These are phyloP conservation scores for Starmerella ratchasimensis DNA, from an alignment of 805 yeast genomes.

Conservation along the genomic window DNA sequence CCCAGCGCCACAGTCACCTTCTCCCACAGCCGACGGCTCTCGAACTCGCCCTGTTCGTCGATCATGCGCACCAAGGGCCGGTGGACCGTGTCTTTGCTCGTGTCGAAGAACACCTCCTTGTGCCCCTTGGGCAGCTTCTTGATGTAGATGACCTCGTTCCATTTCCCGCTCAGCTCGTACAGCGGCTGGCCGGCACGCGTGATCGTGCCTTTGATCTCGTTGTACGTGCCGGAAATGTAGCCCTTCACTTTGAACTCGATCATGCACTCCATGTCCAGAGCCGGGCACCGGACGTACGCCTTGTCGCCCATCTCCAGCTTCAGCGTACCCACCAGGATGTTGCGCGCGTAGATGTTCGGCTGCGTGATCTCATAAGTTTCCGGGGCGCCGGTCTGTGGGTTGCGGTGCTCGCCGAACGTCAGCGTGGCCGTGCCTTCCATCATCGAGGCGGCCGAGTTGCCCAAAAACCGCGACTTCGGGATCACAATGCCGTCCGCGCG, in stretches of 20 bases:
- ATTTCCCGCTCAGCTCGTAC: conserved; percentile 70
- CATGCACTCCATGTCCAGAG: conserved; percentile 49
- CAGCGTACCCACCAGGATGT: conserved; percentile 79
- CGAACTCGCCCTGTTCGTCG: conserved; percentile 64
- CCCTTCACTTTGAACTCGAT: conserved; percentile 94
- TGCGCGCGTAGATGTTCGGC: conserved; percentile 91
- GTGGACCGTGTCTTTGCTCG: conserved; percentile 25
- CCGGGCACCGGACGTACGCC: conserved; percentile 55
- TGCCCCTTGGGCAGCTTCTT: conserved; percentile 35
- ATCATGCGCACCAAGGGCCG: conserved; percentile 66
- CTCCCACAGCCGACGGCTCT: conserved; percentile 73
- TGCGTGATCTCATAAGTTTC: conserved; percentile 80
- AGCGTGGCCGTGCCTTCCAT: conserved; percentile 85
- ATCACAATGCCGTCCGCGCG: conserved; percentile 79
- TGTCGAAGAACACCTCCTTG: conserved; percentile 46
- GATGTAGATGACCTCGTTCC: conserved; percentile 77
- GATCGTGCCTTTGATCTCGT: conserved; percentile 67
- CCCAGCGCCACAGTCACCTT: conserved; percentile 73
- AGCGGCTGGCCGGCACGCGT: conserved; percentile 43
- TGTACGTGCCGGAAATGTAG: conserved; percentile 81
- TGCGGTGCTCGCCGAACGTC: conserved; percentile 36
- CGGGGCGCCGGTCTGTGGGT: conserved; percentile 25
- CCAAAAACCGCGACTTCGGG: conserved; percentile 79
- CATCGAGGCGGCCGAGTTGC: conserved; percentile 91
- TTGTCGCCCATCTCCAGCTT: conserved; percentile 89